Conservation (phyloP, 345 rosid species). For the Euphorbia peplus region DNA sequence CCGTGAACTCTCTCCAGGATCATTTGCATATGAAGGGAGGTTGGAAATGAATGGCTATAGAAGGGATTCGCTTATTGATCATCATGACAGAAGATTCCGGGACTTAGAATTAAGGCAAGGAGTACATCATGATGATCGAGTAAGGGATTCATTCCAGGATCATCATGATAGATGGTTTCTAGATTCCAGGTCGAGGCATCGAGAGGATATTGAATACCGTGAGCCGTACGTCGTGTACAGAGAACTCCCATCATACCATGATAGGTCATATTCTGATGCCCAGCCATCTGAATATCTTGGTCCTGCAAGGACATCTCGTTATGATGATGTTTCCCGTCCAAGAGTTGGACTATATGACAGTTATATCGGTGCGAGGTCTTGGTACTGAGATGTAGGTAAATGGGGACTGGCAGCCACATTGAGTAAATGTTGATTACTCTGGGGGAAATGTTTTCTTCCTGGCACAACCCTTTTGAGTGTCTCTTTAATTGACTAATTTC, state of each 20-base stretch:
- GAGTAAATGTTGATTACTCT: neutral
- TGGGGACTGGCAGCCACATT: neutral
- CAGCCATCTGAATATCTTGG: neutral
- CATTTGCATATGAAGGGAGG: slow-evolving; percentile 3
- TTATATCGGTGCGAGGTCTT: neutral
- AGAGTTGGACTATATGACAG: neutral
- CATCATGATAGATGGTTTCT: neutral
- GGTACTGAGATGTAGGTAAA: slow-evolving; percentile 1
- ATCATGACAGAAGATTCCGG: neutral
- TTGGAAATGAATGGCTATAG: slow-evolving; percentile 11
- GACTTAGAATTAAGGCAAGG: slow-evolving; percentile 7
- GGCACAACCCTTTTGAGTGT: no score
- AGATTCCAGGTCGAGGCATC: slow-evolving; percentile 6
- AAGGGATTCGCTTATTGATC: slow-evolving; percentile 15
- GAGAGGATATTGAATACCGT: neutral
- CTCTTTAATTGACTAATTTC: no score
- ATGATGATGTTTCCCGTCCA: neutral
- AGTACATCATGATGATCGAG: neutral
- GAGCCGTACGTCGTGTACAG: slow-evolving; percentile 1
- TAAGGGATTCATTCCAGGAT: neutral
- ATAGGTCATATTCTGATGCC: slow-evolving; percentile 5
- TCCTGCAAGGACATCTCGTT: neutral
- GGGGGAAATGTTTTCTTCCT: neutral
- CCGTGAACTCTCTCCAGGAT: neutral
- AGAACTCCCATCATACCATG: neutral